Evolutionary conservation across 225 moss, liverwort and hornwort genomes (phyloP).

Genomic region (Neckera pumila): DNA sequence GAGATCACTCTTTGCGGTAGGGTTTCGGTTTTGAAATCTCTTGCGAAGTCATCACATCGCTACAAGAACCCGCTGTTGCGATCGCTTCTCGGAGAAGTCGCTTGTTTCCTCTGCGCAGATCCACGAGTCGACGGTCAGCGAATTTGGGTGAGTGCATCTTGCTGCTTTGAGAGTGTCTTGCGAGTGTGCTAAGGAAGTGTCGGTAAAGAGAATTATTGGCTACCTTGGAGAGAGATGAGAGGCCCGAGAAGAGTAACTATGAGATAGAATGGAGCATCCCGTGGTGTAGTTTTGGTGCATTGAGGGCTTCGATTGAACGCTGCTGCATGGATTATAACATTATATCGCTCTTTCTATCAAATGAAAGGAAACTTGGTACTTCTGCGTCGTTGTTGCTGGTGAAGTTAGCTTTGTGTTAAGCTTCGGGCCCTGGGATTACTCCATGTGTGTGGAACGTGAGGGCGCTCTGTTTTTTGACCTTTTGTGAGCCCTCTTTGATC

Average conservation of each 20-base stretch:
- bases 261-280: background rate
- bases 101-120: background rate
- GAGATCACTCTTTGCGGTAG: background rate
- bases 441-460: no score
- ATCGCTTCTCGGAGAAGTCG: background rate
- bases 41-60: background rate
- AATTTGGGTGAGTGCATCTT: background rate
- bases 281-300: background rate
- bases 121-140: background rate
- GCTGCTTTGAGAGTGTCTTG: background rate
- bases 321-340: fast-evolving
- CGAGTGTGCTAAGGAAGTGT: background rate
- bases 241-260: background rate
- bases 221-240: background rate
- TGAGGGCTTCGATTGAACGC: background rate
- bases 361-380: background rate
- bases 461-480: fast-evolving
- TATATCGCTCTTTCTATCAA: no score
- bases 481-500: background rate
- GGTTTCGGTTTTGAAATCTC: background rate
- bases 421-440: background rate
- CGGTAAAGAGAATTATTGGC: background rate
- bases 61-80: fast-evolving
- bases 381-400: background rate
- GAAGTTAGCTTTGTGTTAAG: background rate